Evolutionary conservation across 2,329 filamentous ascomycete genomes (phyloP), one percentile per base, ranked within the genome.

Genomic region (Cytospora leucostoma): DNA sequence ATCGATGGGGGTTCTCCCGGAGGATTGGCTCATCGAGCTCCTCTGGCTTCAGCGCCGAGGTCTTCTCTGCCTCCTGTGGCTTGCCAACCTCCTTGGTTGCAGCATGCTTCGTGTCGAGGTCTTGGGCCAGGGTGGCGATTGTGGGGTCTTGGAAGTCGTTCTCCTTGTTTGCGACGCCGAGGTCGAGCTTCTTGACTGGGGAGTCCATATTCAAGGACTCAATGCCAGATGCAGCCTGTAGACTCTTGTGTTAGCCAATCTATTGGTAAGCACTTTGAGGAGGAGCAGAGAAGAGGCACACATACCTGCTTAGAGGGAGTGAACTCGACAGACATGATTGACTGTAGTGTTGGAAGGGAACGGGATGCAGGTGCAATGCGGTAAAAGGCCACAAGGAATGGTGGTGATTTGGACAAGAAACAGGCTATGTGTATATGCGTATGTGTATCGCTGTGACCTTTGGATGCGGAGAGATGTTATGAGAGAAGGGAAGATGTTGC

Each of bases 1-100:
- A 99, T 72, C 95, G 91, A 71, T 96, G 87, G 67, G 93, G 90
- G 81, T 99, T 99, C 81, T 98, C 95, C 76, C 93, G 90, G 7
- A 99, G 87, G 59, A 99, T 84, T 63, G 95, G 95, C 84, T 99
- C 95, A 63, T 93, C 85, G 63, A 84, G 84, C 78, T 97, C 92
- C 57, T 90, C 83, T 34, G 84, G 78, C 49, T 83, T 70, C 58
- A 82, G 80, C 62, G 80, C 74, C 19, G 74, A 70, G 21, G 76
- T 64, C 69, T 80, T 77, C 34, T 71, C 66, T 52, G 62, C 53
- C 44, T 75, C 72, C 65, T 78, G 71, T 66, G 82, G 76, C 75
- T 84, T 85, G 72, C 81, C 63, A 40, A 63, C 54, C 27, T 66
- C 69, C 52, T 71, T 71, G 58, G 81, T 78, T 70, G 81, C 79